phyloP scores from a whole-genome alignment of 257 asterid genomes.

The Cynanchum wilfordii region DNA sequence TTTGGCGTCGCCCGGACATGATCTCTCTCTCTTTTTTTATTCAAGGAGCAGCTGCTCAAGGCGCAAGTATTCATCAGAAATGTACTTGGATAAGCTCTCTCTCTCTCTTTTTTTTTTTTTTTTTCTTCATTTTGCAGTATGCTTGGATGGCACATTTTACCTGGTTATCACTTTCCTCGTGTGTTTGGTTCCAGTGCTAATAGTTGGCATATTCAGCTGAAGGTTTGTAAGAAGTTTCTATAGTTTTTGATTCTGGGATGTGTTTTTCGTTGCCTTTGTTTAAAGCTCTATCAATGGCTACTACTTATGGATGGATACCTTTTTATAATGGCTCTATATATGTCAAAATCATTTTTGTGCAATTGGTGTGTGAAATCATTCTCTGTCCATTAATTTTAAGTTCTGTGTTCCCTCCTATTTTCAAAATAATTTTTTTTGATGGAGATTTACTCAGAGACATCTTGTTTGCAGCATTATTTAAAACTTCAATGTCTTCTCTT shows the following conservation, averaged over 20 bases:
- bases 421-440: background rate
- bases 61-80: constrained; percentile 47
- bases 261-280: background rate
- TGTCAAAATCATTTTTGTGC: background rate
- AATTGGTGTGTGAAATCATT: background rate
- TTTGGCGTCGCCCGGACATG: too few relatives aligned
- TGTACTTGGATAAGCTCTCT: background rate
- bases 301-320: background rate
- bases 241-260: too few relatives aligned
- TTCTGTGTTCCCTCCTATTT: background rate
- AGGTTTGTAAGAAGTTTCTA: constrained; percentile 48
- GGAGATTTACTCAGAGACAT: background rate
- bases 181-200: constrained; percentile 77
- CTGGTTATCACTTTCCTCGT: constrained; percentile 84
- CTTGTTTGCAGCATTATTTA: constrained; percentile 55
- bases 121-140: constrained; percentile 43
- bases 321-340: background rate
- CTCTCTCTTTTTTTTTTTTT: background rate
- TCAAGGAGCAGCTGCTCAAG: constrained; percentile 75
- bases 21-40: too few relatives aligned
- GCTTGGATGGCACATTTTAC: constrained; percentile 89
- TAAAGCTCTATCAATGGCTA: background rate
- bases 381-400: too few relatives aligned
- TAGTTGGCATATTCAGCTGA: constrained; percentile 91
- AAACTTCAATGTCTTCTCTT: too few relatives aligned